A percentile compares a stretch with the other conserved stretches of the same genome.
Evolutionary conservation across 23 red algal species (phyloP).

Genomic region (Cyanidioschyzon merolae): DNA sequence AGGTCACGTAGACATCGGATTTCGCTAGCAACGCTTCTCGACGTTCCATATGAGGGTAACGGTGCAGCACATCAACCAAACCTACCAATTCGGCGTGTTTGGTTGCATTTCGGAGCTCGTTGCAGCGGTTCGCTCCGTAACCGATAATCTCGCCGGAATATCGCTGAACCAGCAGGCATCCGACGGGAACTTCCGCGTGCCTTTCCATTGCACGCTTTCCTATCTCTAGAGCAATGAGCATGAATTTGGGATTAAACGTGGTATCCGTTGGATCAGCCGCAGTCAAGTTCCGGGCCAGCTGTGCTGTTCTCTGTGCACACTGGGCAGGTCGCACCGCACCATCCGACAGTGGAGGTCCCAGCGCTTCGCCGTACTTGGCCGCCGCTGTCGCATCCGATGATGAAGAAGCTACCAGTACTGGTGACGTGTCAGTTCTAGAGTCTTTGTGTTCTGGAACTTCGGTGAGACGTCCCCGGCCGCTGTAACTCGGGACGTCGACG

Average conservation of each 20-base stretch:
- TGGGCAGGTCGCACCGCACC: too few relatives aligned
- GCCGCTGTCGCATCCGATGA: too few relatives aligned
- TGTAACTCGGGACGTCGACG: too few relatives aligned
- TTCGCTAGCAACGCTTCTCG: not conserved
- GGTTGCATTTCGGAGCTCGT: conserved; percentile 87
- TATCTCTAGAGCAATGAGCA: not conserved
- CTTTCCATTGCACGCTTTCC: conserved; percentile 2
- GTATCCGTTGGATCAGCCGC: not conserved
- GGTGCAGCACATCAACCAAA: conserved; percentile 18
- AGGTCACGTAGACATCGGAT: conserved; percentile 52
- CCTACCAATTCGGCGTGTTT: conserved; percentile 83
- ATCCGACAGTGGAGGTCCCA: too few relatives aligned
- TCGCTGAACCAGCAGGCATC: conserved; percentile 41
- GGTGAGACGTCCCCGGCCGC: too few relatives aligned
- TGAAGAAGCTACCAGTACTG: too few relatives aligned
- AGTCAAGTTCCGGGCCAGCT: too few relatives aligned
- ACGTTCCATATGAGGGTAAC: not conserved
- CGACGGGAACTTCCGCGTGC: conserved; percentile 82
- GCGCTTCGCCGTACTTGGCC: too few relatives aligned
- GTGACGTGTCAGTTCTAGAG: too few relatives aligned
- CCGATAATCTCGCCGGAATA: conserved; percentile 27
- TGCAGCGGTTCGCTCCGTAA: conserved; percentile 80
- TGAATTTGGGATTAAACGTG: not conserved
- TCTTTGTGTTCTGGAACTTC: too few relatives aligned
- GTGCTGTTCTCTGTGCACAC: too few relatives aligned